Evolutionary conservation across 495 filamentous ascomycete species (phyloP), one percentile per base, ranked within the genome.

Genomic region (Usnea hakonensis): DNA sequence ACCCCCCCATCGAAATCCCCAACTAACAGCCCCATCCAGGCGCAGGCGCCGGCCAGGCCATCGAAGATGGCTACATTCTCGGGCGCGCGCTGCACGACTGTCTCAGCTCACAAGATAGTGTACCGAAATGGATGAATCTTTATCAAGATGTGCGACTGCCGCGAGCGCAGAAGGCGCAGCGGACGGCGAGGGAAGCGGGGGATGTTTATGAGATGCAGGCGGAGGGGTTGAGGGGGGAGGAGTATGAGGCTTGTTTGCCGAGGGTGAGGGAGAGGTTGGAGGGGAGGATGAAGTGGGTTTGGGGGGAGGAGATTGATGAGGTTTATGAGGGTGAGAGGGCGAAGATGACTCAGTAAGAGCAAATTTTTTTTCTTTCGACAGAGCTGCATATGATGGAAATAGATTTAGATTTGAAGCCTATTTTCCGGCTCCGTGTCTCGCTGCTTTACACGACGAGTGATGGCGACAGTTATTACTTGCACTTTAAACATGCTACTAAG

Each of bases 111-210:
- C 44, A 14, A 26, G 28, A 14, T 13, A 19, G 10, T 21, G 28
- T 32, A 2, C 41, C n/a, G 14, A 36, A 17, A n/a, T 76, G 66
- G 55, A 72, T 72, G 59, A 43, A 64, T 16, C 67, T 78, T 3
- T 77, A 78, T 53, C 74, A 78, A 67, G 55, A 61, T n/a, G 73
- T 77, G 2, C 71, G 76, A 4, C 60, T 74, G 6, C 75, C 76
- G 1, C 70, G 76, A 32, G 72, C 75, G 11, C 71, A 75, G 61
- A 71, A 72, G 48, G 66, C 70, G 26, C 76, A 77, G 56, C 62
- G 68, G 35, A 75, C 72, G 9, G 68, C 70, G 33, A 66, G 74
- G 5, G 68, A 73, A 21, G 69, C 74, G 1, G 76, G 75, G 2
- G 56, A 70, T 21, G 66, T 75, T 3, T 76, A 76, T 53, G 71